Evolutionary conservation across 1,139 yeast genomes (phyloP).

Genomic region (Saccharomyces hybrid): DNA sequence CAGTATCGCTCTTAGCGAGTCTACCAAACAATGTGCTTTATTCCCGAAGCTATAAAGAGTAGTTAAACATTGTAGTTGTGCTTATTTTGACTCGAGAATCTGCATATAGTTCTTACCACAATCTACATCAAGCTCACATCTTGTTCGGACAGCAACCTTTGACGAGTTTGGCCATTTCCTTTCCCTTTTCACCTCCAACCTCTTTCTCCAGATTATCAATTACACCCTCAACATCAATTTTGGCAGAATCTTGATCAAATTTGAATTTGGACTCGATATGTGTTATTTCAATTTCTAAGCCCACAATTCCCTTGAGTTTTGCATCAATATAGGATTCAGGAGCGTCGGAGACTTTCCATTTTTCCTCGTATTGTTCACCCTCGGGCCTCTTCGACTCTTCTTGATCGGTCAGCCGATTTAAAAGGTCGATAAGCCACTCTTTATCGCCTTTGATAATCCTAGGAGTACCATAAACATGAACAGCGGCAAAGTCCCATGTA

Average conservation of each 20-base stretch:
- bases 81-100: neutral
- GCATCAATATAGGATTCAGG: slow-evolving; percentile 43
- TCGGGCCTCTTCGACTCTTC: slow-evolving; percentile 38
- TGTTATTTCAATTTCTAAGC: slow-evolving; percentile 48
- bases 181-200: slow-evolving; percentile 18
- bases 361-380: slow-evolving; percentile 24
- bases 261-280: slow-evolving; percentile 52
- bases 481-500: slow-evolving; percentile 64
- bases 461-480: slow-evolving; percentile 52
- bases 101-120: neutral
- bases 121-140: neutral
- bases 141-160: neutral
- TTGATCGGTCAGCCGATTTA: slow-evolving; percentile 41
- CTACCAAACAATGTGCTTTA: neutral
- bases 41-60: neutral
- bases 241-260: slow-evolving; percentile 47
- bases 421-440: slow-evolving; percentile 42
- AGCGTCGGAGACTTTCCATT: slow-evolving; percentile 56
- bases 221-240: slow-evolving; percentile 46
- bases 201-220: slow-evolving; percentile 37
- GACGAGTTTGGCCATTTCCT: slow-evolving; percentile 11
- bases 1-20: neutral
- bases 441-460: slow-evolving; percentile 39
- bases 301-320: slow-evolving; percentile 50
- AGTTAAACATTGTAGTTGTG: neutral